Conservation (phyloP, 164 flowering plant genomes). For the Piper betle region DNA sequence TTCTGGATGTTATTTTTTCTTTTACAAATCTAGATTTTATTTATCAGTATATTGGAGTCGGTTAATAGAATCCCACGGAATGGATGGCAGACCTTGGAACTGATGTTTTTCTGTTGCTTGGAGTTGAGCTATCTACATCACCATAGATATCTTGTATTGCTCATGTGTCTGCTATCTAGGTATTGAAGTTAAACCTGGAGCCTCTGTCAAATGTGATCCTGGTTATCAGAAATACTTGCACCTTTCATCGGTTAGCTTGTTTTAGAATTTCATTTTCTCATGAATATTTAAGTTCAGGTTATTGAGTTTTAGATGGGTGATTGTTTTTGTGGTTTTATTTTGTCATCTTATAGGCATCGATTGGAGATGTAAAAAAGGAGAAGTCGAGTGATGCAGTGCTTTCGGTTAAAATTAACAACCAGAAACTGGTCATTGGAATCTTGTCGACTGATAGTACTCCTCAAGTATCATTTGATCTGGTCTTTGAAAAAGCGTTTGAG, state of each 20-base stretch:
- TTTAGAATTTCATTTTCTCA: background rate
- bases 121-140: no score
- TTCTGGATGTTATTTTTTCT: no score
- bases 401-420: constrained; percentile 29
- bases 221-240: constrained; percentile 21
- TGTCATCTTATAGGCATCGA: constrained; percentile 31
- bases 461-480: constrained; percentile 45
- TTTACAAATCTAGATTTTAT: no score
- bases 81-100: no score
- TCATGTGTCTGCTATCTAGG: constrained; percentile 16
- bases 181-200: constrained; percentile 60
- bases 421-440: constrained; percentile 50
- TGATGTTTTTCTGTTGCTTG: no score
- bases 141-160: no score
- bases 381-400: constrained; percentile 31
- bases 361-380: constrained; percentile 57
- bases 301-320: background rate
- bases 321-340: background rate
- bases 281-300: background rate
- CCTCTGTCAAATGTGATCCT: constrained; percentile 23
- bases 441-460: constrained; percentile 36
- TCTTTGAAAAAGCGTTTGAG: constrained; percentile 68
- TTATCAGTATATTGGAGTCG: no score
- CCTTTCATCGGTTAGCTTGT: constrained; percentile 44
- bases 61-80: no score